Conservation (phyloP, 2,329 filamentous ascomycete genomes). For the Arthrobotrys pseudoclavata region DNA sequence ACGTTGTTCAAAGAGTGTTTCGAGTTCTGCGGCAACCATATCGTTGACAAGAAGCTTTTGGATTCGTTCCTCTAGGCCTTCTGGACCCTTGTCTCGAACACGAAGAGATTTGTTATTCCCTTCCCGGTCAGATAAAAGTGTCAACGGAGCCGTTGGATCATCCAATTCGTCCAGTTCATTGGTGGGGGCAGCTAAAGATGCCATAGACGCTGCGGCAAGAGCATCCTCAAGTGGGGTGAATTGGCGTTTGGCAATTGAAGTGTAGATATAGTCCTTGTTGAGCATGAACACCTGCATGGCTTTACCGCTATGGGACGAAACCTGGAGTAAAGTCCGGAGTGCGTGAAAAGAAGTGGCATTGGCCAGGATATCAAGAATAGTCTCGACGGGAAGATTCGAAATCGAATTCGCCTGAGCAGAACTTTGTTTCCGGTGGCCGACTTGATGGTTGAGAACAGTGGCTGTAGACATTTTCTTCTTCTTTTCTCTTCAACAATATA, state of each 20-base stretch:
- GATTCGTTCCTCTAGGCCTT: slow-evolving; percentile 47
- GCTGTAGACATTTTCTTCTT: slow-evolving; percentile 42
- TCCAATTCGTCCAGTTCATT: slow-evolving; percentile 55
- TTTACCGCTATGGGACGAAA: slow-evolving; percentile 37
- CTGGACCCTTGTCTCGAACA: slow-evolving; percentile 52
- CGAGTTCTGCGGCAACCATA: slow-evolving; percentile 37
- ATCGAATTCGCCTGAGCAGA: slow-evolving; percentile 41
- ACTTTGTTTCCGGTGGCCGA: slow-evolving; percentile 49
- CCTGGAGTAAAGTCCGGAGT: slow-evolving; percentile 42
- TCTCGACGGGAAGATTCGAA: slow-evolving; percentile 53
- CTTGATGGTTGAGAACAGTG: slow-evolving; percentile 36
- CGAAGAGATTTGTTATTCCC: slow-evolving; percentile 58
- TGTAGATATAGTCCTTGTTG: slow-evolving; percentile 56
- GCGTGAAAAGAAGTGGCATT: slow-evolving; percentile 50
- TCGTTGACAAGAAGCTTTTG: slow-evolving; percentile 56
- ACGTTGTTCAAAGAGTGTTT: slow-evolving; percentile 50
- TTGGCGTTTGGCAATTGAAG: slow-evolving; percentile 54
- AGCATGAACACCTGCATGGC: slow-evolving; percentile 57
- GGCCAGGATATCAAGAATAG: slow-evolving; percentile 50
- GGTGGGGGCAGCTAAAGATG: slow-evolving; percentile 28
- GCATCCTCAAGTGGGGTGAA: slow-evolving; percentile 55
- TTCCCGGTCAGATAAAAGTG: slow-evolving; percentile 53
- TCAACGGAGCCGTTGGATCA: slow-evolving; percentile 53
- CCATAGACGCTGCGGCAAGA: slow-evolving; percentile 57
- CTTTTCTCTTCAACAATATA: slow-evolving; percentile 3